Evolutionary conservation across 495 filamentous ascomycete genomes (phyloP).

Genomic region (Clohesyomyces aquaticus): DNA sequence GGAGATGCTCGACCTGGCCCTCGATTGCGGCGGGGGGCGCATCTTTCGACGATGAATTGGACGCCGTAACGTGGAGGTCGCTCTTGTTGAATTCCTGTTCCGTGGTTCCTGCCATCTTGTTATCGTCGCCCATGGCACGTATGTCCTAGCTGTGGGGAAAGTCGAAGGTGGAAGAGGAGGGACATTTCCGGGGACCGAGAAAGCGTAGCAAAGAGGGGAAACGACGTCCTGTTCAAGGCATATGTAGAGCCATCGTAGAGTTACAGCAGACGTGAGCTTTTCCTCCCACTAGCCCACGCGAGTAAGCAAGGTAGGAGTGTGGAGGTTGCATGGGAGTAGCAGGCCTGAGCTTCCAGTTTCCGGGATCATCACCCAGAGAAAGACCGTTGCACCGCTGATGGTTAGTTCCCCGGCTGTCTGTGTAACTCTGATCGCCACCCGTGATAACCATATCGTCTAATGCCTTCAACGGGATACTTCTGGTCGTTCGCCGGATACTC

Average conservation of each 20-base stretch:
- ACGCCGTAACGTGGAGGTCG: conserved; percentile 30
- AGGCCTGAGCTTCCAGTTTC: neutral
- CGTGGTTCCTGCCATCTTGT: conserved; percentile 22
- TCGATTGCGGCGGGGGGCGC: conserved; percentile 11
- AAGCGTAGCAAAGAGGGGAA: neutral
- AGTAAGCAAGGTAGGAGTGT: neutral
- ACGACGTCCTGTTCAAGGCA: neutral
- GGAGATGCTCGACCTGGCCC: conserved; percentile 32
- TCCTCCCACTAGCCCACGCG: neutral
- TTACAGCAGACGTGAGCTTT: conserved; percentile 6
- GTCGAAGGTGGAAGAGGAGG: neutral
- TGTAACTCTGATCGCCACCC: conserved; percentile 1
- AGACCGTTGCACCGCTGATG: neutral
- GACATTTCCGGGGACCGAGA: neutral
- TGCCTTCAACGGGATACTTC: neutral
- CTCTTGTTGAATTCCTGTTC: conserved; percentile 29
- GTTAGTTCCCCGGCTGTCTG: neutral
- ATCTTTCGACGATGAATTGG: conserved; percentile 30
- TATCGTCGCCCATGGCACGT: neutral
- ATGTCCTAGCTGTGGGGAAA: conserved; percentile 23
- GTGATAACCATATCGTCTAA: neutral
- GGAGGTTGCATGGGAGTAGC: neutral
- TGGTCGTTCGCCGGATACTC: neutral
- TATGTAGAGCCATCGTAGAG: neutral
- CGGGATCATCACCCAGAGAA: conserved; percentile 7